Evolutionary conservation across 495 filamentous ascomycete species (phyloP).

Genomic region (Podospora conica): DNA sequence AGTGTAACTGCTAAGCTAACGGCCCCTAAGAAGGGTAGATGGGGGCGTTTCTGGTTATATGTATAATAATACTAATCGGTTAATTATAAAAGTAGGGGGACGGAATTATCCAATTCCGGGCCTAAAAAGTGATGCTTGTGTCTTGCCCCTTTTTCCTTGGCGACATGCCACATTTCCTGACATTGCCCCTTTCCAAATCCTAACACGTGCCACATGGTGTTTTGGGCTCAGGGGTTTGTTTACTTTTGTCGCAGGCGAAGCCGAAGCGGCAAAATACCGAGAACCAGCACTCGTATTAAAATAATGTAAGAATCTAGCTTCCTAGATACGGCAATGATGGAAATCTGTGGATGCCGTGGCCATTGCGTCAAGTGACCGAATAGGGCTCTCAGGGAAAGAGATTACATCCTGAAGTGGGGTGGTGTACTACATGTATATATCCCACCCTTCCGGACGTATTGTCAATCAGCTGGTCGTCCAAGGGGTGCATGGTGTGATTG

Average conservation of each 20-base stretch:
- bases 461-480: not conserved
- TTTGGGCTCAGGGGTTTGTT: not conserved
- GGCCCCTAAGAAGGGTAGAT: no score
- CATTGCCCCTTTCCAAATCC: no score
- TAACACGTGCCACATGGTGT: not conserved
- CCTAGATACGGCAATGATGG: not conserved
- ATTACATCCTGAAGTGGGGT: not conserved
- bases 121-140: no score
- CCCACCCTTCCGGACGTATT: not conserved
- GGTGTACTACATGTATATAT: not conserved
- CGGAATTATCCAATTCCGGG: no score
- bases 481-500: no score
- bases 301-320: no score
- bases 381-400: not conserved
- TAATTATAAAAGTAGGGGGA: no score
- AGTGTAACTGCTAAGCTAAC: no score
- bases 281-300: not conserved
- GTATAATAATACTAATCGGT: no score
- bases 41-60: no score
- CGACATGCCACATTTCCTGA: no score
- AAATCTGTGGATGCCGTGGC: not conserved
- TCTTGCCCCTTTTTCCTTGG: no score
- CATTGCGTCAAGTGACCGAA: not conserved
- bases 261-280: not conserved
- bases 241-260: not conserved